Evolutionary conservation across 805 yeast species (phyloP).

Genomic region (Saccharomycopsis olivae): DNA sequence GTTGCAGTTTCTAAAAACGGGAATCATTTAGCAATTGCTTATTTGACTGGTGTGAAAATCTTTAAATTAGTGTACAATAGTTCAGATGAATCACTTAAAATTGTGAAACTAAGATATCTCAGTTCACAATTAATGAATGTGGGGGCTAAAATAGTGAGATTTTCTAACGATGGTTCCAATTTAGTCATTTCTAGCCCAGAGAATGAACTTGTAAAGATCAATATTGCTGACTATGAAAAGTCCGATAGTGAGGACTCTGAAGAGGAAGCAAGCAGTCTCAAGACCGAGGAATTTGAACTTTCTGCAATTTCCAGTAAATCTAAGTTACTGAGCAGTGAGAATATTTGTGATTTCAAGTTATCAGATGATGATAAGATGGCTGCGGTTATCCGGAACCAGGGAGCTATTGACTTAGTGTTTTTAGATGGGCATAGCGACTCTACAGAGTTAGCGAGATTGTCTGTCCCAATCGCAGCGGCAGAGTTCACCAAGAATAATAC

Average conservation of each 20-base stretch:
- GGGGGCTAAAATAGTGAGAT: conserved; percentile 48
- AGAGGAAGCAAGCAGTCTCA: conserved; percentile 20
- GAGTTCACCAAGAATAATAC: conserved; percentile 42
- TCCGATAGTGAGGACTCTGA: conserved; percentile 29
- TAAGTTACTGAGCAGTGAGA: conserved; percentile 36
- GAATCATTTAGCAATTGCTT: conserved; percentile 57
- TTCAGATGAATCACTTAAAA: conserved; percentile 30
- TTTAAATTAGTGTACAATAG: conserved; percentile 44
- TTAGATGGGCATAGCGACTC: conserved; percentile 22
- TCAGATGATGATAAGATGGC: conserved; percentile 35
- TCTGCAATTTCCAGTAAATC: conserved; percentile 28
- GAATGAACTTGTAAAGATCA: conserved; percentile 44
- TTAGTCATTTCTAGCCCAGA: conserved; percentile 41
- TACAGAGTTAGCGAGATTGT: conserved; percentile 43
- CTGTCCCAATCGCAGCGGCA: conserved; percentile 50
- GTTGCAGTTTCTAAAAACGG: conserved; percentile 61
- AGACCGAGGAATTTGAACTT: conserved; percentile 24
- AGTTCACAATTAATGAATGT: conserved; percentile 28
- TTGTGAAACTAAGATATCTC: conserved; percentile 39
- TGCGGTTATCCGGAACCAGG: conserved; percentile 50
- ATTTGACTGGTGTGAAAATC: conserved; percentile 55
- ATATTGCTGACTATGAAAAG: conserved; percentile 24
- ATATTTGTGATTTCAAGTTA: conserved; percentile 42
- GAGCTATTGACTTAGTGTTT: conserved; percentile 45
- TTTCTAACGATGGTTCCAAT: conserved; percentile 34